A percentile compares a stretch with the other conserved stretches of the same genome.
Evolutionary conservation across 1,139 yeast species (phyloP).

Genomic region (Geotrichum cucujoidarum): DNA sequence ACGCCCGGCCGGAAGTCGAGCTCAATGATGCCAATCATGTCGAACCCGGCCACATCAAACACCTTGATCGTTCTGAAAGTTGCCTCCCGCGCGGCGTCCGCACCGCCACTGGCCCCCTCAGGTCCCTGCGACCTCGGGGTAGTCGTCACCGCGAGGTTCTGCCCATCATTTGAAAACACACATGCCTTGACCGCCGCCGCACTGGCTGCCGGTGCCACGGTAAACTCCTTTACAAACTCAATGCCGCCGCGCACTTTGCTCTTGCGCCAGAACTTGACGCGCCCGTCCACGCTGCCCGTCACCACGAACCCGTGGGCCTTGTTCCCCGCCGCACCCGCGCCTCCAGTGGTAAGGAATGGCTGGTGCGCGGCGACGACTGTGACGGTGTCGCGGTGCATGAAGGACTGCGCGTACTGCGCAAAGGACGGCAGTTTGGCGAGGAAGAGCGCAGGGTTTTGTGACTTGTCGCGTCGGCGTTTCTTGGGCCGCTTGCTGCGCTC

Average conservation of each 20-base stretch:
- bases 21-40: constrained; percentile 41
- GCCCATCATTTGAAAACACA: constrained; percentile 30
- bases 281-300: constrained; percentile 42
- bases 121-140: background rate
- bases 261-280: constrained; percentile 42
- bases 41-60: constrained; percentile 41
- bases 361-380: constrained; percentile 24
- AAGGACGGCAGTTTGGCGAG: constrained; percentile 27
- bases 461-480: constrained; percentile 6
- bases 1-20: constrained; percentile 23
- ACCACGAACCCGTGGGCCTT: constrained; percentile 29
- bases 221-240: constrained; percentile 40
- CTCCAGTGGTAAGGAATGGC: constrained; percentile 5
- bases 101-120: background rate
- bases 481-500: background rate
- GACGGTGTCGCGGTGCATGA: constrained; percentile 32
- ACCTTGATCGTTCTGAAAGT: constrained; percentile 32
- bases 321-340: constrained; percentile 1
- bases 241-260: constrained; percentile 28
- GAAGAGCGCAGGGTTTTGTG: constrained; percentile 18
- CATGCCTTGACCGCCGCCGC: constrained; percentile 29
- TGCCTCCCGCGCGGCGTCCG: background rate
- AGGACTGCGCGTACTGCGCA: constrained; percentile 31
- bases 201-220: constrained; percentile 31
- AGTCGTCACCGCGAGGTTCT: constrained; percentile 36